phyloP scores from a whole-genome alignment of 108 stramenopile species.

The Nannochloropsis oceanica region DNA sequence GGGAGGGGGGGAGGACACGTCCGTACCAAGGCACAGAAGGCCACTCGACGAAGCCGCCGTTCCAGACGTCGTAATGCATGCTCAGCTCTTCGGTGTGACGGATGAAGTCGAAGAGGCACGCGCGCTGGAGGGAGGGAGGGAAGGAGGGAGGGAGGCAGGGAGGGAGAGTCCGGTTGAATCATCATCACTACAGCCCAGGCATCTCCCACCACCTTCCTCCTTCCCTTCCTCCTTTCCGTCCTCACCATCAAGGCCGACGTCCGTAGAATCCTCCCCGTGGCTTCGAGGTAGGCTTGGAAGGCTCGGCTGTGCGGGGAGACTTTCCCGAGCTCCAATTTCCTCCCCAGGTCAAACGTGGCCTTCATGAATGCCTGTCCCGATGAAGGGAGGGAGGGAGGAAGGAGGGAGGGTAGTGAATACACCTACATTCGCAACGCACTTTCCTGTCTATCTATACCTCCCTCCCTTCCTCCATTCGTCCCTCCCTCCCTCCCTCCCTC shows the following conservation, averaged over 20 bases:
- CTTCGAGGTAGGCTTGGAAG: not conserved
- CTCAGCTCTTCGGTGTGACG: not conserved
- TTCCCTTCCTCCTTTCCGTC: not conserved
- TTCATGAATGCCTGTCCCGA: not conserved
- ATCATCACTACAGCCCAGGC: no score
- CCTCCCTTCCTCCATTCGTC: not conserved
- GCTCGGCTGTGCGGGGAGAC: not conserved
- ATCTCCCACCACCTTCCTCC: no score
- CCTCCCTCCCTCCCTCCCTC: not conserved
- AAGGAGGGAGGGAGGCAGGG: not conserved
- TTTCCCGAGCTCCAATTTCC: not conserved
- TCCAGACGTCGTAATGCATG: not conserved
- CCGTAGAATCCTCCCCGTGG: not conserved
- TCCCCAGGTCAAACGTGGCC: not conserved
- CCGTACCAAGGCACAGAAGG: not conserved
- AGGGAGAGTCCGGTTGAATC: not conserved
- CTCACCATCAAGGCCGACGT: not conserved
- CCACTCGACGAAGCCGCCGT: not conserved
- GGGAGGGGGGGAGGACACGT: not conserved
- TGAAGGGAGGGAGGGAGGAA: not conserved
- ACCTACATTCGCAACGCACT: no score
- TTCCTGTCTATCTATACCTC: no score
- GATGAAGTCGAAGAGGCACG: not conserved
- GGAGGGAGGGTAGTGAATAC: no score
- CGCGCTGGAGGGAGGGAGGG: not conserved